A percentile compares a stretch with the other conserved stretches of the same genome.
Evolutionary conservation across 202 grass and related monocot genomes (phyloP).

Genomic region (Panicum virgatum): DNA sequence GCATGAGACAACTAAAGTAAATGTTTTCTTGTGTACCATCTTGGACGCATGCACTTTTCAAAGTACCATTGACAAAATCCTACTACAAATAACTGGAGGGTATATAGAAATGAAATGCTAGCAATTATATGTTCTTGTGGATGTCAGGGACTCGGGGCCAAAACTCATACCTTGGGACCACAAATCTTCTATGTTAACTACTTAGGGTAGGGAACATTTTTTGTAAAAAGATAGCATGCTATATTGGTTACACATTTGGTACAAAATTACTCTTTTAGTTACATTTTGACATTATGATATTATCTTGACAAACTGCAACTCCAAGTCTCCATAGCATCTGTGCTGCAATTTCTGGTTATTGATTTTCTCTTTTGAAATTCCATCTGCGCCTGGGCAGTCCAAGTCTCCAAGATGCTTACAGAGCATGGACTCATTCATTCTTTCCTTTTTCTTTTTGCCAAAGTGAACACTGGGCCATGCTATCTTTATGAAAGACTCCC

Average conservation of each 20-base stretch:
- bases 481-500: neutral
- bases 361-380: neutral
- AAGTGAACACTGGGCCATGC: neutral
- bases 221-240: neutral
- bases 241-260: neutral
- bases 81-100: neutral
- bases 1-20: neutral
- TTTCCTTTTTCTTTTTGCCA: neutral
- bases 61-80: neutral
- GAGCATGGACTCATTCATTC: neutral
- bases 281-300: neutral
- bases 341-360: neutral
- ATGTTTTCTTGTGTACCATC: neutral
- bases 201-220: neutral
- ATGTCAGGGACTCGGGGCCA: neutral
- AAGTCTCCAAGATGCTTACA: neutral
- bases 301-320: neutral
- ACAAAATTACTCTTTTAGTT: neutral
- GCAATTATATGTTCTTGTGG: too few species aligned
- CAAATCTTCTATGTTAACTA: neutral
- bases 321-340: neutral
- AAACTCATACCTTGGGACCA: neutral
- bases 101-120: neutral
- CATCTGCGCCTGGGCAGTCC: neutral
- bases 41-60: neutral